Evolutionary conservation across 176 grass and related monocot species (phyloP).

Genomic region (Zea luxurians): DNA sequence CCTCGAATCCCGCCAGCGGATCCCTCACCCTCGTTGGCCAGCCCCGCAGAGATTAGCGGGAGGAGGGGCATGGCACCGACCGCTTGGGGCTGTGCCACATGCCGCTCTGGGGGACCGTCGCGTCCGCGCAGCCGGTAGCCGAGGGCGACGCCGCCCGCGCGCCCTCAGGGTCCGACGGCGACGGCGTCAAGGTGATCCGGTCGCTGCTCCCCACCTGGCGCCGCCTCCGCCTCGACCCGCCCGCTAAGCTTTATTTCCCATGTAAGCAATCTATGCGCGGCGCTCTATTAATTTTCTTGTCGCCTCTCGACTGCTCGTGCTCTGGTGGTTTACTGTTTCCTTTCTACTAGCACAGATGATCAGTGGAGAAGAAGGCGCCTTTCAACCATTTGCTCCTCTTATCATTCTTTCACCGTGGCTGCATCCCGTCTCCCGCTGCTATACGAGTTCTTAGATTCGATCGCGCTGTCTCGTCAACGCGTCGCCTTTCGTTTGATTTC

Average conservation of each 20-base stretch:
- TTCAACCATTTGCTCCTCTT: background rate
- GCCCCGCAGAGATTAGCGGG: background rate
- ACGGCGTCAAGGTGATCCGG: conserved; percentile 47
- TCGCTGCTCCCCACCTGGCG: conserved; percentile 82
- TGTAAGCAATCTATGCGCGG: conserved; percentile 39
- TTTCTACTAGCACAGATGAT: background rate
- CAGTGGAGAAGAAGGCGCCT: background rate
- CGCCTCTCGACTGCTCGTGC: background rate
- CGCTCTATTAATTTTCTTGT: background rate
- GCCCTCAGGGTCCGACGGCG: background rate
- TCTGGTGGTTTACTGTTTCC: background rate
- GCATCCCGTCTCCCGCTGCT: background rate
- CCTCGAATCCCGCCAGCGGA: no score
- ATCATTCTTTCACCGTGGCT: background rate
- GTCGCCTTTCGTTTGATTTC: background rate
- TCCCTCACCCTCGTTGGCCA: no score
- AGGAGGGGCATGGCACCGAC: background rate
- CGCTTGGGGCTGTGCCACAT: conserved; percentile 37
- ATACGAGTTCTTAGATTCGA: conserved; percentile 14
- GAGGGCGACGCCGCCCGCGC: conserved; percentile 29
- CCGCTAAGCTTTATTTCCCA: conserved; percentile 89
- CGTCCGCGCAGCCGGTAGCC: conserved; percentile 29
- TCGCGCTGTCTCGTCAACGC: background rate
- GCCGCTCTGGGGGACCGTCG: conserved; percentile 46
- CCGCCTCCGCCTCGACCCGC: conserved; percentile 86